Evolutionary conservation across 108 stramenopile species (phyloP).

Genomic region (Hondaea fermentalgiana): DNA sequence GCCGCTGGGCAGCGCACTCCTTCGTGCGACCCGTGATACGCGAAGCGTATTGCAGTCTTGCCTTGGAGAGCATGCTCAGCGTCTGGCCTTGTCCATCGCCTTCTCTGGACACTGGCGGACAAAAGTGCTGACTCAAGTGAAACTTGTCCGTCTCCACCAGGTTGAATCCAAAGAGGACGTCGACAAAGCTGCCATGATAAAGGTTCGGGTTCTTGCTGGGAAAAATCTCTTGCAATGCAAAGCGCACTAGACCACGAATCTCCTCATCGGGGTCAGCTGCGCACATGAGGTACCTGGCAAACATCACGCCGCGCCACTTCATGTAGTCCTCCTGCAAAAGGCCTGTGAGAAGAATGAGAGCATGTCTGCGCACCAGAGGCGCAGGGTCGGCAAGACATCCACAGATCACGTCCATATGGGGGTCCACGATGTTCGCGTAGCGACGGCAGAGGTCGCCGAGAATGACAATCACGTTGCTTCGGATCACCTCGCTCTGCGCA

Average conservation of each 20-base stretch:
- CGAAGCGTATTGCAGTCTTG: background rate
- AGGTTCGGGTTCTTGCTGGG: conserved; percentile 8
- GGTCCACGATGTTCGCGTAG: conserved; percentile 12
- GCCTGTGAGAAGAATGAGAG: background rate
- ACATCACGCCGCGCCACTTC: conserved; percentile 11
- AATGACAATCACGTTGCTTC: conserved; percentile 7
- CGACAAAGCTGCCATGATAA: background rate
- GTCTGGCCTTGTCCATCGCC: background rate
- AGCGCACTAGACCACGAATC: background rate
- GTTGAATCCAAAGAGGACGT: background rate
- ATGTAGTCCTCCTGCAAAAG: conserved; percentile 14
- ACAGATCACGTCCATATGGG: background rate
- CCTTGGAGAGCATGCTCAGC: background rate
- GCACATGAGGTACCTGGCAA: conserved; percentile 7
- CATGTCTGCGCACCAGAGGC: background rate
- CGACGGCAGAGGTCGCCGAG: background rate
- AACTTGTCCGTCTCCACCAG: background rate
- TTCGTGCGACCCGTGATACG: background rate
- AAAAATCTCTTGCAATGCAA: background rate
- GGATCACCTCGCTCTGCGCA: background rate
- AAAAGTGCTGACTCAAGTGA: background rate
- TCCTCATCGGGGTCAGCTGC: background rate
- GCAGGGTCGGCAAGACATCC: background rate
- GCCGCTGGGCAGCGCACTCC: background rate
- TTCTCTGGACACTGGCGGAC: background rate